Base-by-base conservation (phyloP, 176 grass and related monocot species). In the Oropetium thomaeum region DNA sequence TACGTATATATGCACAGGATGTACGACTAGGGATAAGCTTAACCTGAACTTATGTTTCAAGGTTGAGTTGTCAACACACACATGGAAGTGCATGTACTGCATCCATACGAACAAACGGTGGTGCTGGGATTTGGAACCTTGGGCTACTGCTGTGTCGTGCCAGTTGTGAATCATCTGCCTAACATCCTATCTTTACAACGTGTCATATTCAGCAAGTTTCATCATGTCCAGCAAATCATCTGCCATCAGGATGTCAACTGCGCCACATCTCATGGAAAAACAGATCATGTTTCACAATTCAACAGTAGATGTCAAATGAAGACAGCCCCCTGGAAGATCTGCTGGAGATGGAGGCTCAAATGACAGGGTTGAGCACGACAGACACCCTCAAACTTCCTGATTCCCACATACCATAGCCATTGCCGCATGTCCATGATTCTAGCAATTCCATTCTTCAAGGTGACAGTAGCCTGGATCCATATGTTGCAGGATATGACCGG, bases 31-130 rank as follows among this genome's bases (percentile, higher is more conserved):
- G 75, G 75, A 7, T 23, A 79, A 85, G 20, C 40, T 19, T 23
- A 80, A 34, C 40, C 60, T 74, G 52, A 57, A 41, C 19, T 42
- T 41, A 44, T 10, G 52, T 60, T 58, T 73, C 60, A 25, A 74
- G 61, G 62, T 68, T 49, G 61, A 39, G 61, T 58, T 73, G 76
- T 15, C 51, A 74, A 4, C 20, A 55, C n/a, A n/a, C 51, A 75
- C 28, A 22, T 74, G 38, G 29, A 45, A 74, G 34, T 42, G 75
- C 25, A 43, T 35, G 29, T 74, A 66, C 10, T 31, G 60, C 26
- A 66, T 55, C 44, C 54, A 51, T 5, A n/a, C n/a, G 48, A 51
- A 51, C 19, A 51, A 8, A 51, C 3, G 2, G 42, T 44, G 42
- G 33, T 29, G 39, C 49, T 22, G 8, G 20, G 51, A 53, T 53